These are phyloP conservation scores for Seiridium cupressi DNA, from an alignment of 2,329 filamentous ascomycete species.

Conservation along the genomic window DNA sequence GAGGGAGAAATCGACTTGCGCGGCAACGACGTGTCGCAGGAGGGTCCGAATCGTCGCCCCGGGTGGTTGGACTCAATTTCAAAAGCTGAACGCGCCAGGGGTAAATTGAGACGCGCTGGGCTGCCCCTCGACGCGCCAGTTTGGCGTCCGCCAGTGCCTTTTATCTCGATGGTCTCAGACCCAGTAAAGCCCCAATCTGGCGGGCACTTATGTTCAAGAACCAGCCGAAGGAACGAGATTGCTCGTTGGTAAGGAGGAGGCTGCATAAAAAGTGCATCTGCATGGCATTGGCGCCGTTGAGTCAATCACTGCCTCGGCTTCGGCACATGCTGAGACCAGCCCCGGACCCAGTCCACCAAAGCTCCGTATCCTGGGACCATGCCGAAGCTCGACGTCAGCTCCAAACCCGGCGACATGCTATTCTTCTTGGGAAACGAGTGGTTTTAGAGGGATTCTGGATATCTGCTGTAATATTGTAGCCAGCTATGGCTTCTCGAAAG, in stretches of 20 bases:
- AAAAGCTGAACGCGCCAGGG: slow-evolving; percentile 1
- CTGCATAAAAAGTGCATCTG: neutral
- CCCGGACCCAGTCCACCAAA: neutral
- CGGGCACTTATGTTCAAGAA: neutral
- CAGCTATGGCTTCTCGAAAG: slow-evolving; percentile 32
- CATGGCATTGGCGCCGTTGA: neutral
- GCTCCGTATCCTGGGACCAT: neutral
- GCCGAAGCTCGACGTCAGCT: neutral
- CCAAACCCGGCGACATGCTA: neutral
- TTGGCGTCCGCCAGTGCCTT: neutral
- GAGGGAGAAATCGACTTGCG: neutral
- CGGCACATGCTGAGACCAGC: slow-evolving; percentile 1
- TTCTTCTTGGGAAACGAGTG: no score
- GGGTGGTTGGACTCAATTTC: slow-evolving; percentile 3
- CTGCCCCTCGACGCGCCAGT: slow-evolving; percentile 2
- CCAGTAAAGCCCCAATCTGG: neutral
- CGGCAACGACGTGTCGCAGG: neutral
- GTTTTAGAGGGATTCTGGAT: neutral
- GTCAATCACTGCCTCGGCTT: slow-evolving; percentile 5
- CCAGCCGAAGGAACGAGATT: neutral
- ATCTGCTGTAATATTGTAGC: neutral
- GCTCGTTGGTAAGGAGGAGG: neutral
- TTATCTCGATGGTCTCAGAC: neutral
- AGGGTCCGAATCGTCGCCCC: neutral
- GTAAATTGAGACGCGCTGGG: neutral